These are phyloP conservation scores for Candida taoyuanica DNA, from an alignment of 805 yeast genomes.

Conservation along the genomic window DNA sequence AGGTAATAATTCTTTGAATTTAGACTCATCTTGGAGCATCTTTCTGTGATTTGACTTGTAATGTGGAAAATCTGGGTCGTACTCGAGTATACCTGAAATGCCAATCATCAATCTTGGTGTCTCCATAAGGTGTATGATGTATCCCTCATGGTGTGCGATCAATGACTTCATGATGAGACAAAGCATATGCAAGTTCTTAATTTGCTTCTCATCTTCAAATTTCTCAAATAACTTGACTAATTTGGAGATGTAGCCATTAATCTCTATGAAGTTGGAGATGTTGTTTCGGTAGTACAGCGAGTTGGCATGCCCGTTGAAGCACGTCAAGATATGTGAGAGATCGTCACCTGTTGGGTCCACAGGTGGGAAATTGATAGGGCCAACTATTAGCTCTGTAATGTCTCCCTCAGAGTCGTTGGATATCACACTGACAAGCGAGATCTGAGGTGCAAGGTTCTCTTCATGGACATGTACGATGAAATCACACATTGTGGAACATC, in stretches of 20 bases:
- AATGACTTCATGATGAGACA: conserved; percentile 72
- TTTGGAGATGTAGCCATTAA: conserved; percentile 46
- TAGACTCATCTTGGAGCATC: conserved; percentile 50
- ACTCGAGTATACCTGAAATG: conserved; percentile 77
- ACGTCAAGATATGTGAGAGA: conserved; percentile 49
- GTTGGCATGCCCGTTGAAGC: conserved; percentile 48
- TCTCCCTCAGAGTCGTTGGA: conserved; percentile 46
- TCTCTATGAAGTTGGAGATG: conserved; percentile 51
- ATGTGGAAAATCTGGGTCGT: conserved; percentile 82
- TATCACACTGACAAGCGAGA: conserved; percentile 68
- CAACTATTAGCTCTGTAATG: conserved; percentile 71
- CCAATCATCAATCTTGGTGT: conserved; percentile 50
- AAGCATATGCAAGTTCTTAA: conserved; percentile 56
- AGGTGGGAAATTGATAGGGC: conserved; percentile 70
- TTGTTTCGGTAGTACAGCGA: conserved; percentile 60
- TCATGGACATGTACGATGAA: conserved; percentile 69
- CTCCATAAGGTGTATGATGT: conserved; percentile 52
- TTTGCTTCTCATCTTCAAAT: conserved; percentile 49
- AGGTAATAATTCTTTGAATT: conserved; percentile 70
- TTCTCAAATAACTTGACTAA: conserved; percentile 49
- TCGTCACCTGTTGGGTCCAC: conserved; percentile 44
- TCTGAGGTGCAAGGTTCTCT: conserved; percentile 48
- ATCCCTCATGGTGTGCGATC: conserved; percentile 65
- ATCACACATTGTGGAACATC: conserved; percentile 80
- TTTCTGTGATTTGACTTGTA: conserved; percentile 77